Evolutionary conservation across 2,329 filamentous ascomycete genomes (phyloP).

Genomic region (Ophiostoma triangulosporum): DNA sequence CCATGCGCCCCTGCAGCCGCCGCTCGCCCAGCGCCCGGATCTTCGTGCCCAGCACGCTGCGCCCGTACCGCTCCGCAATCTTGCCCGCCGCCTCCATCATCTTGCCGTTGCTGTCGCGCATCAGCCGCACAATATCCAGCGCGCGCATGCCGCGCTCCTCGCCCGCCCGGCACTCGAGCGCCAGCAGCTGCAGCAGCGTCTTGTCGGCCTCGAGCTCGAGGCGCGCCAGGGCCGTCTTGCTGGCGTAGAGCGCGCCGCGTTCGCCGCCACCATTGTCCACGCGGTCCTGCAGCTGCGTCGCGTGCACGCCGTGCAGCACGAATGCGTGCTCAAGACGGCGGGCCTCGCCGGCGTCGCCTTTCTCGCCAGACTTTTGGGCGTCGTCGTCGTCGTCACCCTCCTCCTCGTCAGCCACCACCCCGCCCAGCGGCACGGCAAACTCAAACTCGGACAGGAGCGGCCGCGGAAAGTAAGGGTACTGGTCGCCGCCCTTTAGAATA

Average conservation of each 20-base stretch:
- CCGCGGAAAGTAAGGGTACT: constrained; percentile 83
- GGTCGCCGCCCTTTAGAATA: constrained; percentile 90
- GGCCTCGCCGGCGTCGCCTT: constrained; percentile 36
- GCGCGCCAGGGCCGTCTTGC: constrained; percentile 52
- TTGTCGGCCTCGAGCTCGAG: constrained; percentile 83
- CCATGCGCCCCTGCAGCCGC: constrained; percentile 22
- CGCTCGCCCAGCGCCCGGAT: constrained; percentile 74
- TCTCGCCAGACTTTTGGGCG: constrained; percentile 22
- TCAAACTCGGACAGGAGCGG: constrained; percentile 87
- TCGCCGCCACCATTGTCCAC: constrained; percentile 36
- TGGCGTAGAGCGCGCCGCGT: constrained; percentile 48
- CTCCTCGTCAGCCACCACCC: constrained; percentile 13
- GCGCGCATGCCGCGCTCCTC: constrained; percentile 93
- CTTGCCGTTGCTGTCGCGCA: constrained; percentile 71
- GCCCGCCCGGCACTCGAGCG: constrained; percentile 77
- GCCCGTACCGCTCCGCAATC: constrained; percentile 74
- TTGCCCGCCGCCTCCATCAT: constrained; percentile 89
- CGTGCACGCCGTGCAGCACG: constrained; percentile 58
- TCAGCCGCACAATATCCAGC: constrained; percentile 74
- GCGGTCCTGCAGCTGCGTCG: constrained; percentile 63
- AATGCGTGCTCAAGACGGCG: constrained; percentile 66
- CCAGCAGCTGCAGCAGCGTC: constrained; percentile 74
- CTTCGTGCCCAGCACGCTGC: constrained; percentile 72
- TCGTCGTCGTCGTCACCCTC: constrained; percentile 16
- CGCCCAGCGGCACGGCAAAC: constrained; percentile 67